Percentiles rank a stretch among this genome's conserved stretches.
Conservation (phyloP, 2,329 filamentous ascomycete genomes). For the Bisporella sp. region DNA sequence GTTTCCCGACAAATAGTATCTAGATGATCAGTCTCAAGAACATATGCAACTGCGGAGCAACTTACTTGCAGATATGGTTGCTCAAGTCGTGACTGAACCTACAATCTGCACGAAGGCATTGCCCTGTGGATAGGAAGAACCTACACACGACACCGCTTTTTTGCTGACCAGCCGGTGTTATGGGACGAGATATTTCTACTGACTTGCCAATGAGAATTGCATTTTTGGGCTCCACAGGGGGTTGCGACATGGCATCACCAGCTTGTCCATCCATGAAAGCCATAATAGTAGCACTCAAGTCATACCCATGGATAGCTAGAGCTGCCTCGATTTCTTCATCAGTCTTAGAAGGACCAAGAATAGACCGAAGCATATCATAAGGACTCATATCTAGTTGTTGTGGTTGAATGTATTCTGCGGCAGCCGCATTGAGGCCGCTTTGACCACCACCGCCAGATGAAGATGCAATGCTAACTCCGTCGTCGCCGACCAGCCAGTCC, state of each 20-base stretch:
- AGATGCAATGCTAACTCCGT: constrained; percentile 72
- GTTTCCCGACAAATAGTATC: constrained; percentile 94
- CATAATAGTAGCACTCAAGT: constrained; percentile 85
- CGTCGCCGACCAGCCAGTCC: constrained; percentile 90
- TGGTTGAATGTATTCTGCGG: constrained; percentile 67
- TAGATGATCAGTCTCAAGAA: constrained; percentile 29
- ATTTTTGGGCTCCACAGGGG: constrained; percentile 51
- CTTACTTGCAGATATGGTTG: constrained; percentile 96
- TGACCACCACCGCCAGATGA: constrained; percentile 61
- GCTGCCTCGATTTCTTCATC: constrained; percentile 95
- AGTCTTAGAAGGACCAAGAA: constrained; percentile 79
- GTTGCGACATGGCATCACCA: constrained; percentile 39
- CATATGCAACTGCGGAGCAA: constrained; percentile 3
- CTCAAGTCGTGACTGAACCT: constrained; percentile 95
- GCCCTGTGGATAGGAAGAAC: constrained; percentile 92
- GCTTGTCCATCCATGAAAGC: constrained; percentile 74
- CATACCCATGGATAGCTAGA: constrained; percentile 82
- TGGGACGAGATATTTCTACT: constrained; percentile 66
- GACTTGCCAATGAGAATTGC: constrained; percentile 82
- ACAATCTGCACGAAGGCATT: constrained; percentile 91
- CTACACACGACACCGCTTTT: constrained; percentile 92
- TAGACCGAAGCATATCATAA: constrained; percentile 94
- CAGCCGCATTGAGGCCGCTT: constrained; percentile 69
- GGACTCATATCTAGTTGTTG: constrained; percentile 87
- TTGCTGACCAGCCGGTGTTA: constrained; percentile 67